Base-by-base conservation (phyloP, 495 filamentous ascomycete genomes). In the Hypomontagnella monticulosa region DNA sequence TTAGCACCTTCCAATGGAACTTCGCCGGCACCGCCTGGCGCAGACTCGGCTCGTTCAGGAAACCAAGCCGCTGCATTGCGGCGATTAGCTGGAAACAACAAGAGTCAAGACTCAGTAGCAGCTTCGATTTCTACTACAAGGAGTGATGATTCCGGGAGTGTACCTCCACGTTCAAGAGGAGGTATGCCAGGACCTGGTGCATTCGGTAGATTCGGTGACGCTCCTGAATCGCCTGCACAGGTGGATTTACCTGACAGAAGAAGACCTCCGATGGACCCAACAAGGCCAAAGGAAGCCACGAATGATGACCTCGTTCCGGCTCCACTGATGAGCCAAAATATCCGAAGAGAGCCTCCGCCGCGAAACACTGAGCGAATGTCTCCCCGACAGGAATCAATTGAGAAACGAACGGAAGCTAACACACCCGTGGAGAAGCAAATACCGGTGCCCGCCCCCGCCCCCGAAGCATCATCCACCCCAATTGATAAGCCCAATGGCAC, bases 101-200 rank as follows among this genome's bases (percentile, higher is more conserved):
- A 80, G 59, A 87, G 84, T 65, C 83, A 85, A 60, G 85, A 88
- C 33, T 85, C 84, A 3, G 76, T 86, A 40, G 76, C 77, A 10
- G 74, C 73, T 12, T 81, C 80, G 2, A 46, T 78, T 5, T 57
- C 71, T 10, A 76, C 75, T 4, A 67, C 75, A 11, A 80, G 78
- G 50, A 80, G 79, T 40, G 80, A 85, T 51, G 85, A 85, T 67
- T 68, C 71, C 8, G 60, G 52, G 10, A 83, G 78, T 50, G 51
- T 83, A 4, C 79, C 81, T 16, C 83, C 82, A 5, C 77, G 79
- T 3, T 82, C 82, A 3, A 78, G 83, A 8, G 78, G 78, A 10
- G 82, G 81, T 3, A 60, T 78, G 44, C 71, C 78, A 11, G 80
- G 80, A 7, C 52, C 71, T 9, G 70, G 71, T 32, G 70, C 67